Evolutionary conservation across 768 basidiomycete species (phyloP).

Genomic region (Sarcomyxa edulis): DNA sequence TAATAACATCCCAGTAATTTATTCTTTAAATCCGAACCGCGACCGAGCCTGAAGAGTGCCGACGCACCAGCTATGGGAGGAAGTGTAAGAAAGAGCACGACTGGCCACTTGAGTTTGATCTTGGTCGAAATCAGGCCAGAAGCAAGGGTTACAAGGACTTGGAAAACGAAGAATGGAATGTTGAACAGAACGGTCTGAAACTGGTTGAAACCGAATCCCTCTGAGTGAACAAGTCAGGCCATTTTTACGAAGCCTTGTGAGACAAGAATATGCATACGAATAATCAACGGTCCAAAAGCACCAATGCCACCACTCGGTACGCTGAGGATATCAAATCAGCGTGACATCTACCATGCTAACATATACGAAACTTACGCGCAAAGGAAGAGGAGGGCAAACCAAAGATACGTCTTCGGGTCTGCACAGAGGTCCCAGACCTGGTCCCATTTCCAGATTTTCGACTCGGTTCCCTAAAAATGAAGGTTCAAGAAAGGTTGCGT

Average conservation of each 20-base stretch:
- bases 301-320: slow-evolving; percentile 35
- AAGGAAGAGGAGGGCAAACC: slow-evolving; percentile 35
- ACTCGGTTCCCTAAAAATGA: slow-evolving; percentile 28
- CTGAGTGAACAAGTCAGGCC: slow-evolving; percentile 8
- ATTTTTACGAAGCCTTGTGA: not conserved
- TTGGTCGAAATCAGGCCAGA: slow-evolving; percentile 29
- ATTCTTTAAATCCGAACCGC: slow-evolving; percentile 20
- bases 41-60: slow-evolving; percentile 27
- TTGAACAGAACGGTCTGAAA: slow-evolving; percentile 43
- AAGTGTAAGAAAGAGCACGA: slow-evolving; percentile 28
- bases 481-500: too few relatives aligned
- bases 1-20: slow-evolving; percentile 33
- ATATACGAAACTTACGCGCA: slow-evolving; percentile 25
- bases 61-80: slow-evolving; percentile 33
- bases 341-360: not conserved
- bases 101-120: slow-evolving; percentile 34
- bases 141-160: slow-evolving; percentile 30
- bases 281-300: slow-evolving; percentile 39
- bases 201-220: slow-evolving; percentile 36
- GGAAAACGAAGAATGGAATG: slow-evolving; percentile 39
- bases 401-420: slow-evolving; percentile 38
- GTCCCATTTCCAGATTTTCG: slow-evolving; percentile 40
- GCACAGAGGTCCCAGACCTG: slow-evolving; percentile 32
- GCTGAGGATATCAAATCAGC: slow-evolving; percentile 11
- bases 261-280: slow-evolving; percentile 17